Percentiles rank a stretch among this genome's conserved stretches.
These are phyloP conservation scores for Arachnopeziza araneosa DNA, from an alignment of 2,329 filamentous ascomycete genomes.

Conservation along the genomic window DNA sequence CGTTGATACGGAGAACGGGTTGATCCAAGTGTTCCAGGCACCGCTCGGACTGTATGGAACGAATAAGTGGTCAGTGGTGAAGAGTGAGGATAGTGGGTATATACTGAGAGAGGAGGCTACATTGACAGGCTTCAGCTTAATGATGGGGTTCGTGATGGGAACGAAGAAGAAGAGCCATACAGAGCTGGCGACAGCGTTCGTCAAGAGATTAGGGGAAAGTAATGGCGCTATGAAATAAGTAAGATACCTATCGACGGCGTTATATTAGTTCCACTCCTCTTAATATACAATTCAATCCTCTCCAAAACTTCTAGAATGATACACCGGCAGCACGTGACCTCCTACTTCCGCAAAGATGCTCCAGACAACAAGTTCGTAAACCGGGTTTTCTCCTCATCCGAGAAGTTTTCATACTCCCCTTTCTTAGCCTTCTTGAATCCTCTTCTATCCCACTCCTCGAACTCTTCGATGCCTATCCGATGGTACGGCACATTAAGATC, in stretches of 20 bases:
- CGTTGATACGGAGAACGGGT: constrained; percentile 8
- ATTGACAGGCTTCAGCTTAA: constrained; percentile 1
- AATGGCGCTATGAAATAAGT: neutral
- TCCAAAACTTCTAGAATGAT: neutral
- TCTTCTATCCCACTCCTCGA: constrained; percentile 14
- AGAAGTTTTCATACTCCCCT: constrained; percentile 12
- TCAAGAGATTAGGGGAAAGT: neutral
- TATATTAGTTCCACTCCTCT: too few species aligned
- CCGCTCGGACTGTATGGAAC: constrained; percentile 7
- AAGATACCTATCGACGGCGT: neutral
- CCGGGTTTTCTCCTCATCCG: constrained; percentile 8
- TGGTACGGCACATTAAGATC: constrained; percentile 8
- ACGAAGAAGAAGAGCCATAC: constrained; percentile 6
- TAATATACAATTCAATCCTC: too few species aligned
- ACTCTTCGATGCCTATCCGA: constrained; percentile 9
- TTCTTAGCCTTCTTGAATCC: constrained; percentile 15
- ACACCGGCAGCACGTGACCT: neutral
- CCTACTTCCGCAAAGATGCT: constrained; percentile 8
- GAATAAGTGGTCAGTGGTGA: constrained; percentile 4
- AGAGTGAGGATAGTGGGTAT: constrained; percentile 1
- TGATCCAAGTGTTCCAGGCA: constrained; percentile 8
- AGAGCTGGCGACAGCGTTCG: neutral
- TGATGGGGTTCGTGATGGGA: constrained; percentile 11
- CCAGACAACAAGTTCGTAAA: constrained; percentile 5
- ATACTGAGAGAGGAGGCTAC: constrained; percentile 8